Evolutionary conservation across 1,284 basidiomycete genomes (phyloP).

Genomic region (Apiotrichum mycotoxinovorans): DNA sequence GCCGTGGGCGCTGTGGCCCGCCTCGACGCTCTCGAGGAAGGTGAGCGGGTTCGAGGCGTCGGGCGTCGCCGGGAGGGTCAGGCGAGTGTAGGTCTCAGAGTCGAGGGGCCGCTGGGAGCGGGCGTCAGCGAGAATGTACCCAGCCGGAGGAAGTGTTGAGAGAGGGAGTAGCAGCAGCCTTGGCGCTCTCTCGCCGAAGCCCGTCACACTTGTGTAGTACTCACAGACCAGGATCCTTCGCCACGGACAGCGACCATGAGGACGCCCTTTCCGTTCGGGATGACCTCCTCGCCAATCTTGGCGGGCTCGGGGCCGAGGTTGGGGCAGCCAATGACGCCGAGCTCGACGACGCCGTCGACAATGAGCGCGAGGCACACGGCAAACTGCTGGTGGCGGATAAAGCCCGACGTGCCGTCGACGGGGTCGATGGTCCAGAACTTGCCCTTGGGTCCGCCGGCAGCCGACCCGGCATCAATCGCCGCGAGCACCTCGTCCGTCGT

Average conservation of each 20-base stretch:
- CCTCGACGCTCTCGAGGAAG: constrained; percentile 89
- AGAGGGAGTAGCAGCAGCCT: too few species aligned
- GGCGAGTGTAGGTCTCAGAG: constrained; percentile 34
- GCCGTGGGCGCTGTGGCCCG: constrained; percentile 81
- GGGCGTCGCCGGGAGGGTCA: constrained; percentile 38
- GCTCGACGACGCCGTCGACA: constrained; percentile 73
- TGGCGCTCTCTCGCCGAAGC: too few species aligned
- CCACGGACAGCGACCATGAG: constrained; percentile 79
- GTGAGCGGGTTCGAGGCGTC: constrained; percentile 47
- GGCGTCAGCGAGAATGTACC: background rate
- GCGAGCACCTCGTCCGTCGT: constrained; percentile 60
- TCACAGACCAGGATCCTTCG: constrained; percentile 66
- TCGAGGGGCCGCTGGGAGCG: constrained; percentile 30
- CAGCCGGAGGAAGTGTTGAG: constrained; percentile 37
- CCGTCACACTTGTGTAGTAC: too few species aligned
- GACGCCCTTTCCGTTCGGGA: constrained; percentile 60
- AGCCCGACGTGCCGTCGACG: constrained; percentile 56
- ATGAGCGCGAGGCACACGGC: constrained; percentile 93
- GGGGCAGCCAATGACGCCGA: constrained; percentile 93
- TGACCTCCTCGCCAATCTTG: constrained; percentile 56
- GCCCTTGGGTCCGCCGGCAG: constrained; percentile 70
- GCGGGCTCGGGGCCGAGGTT: constrained; percentile 71
- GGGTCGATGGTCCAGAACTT: constrained; percentile 52
- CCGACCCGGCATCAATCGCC: constrained; percentile 81
- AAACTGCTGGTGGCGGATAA: constrained; percentile 93